Percentiles rank a stretch among this genome's conserved stretches.
Conservation (phyloP, 1,284 basidiomycete species). For the Termitomyces sp. region DNA sequence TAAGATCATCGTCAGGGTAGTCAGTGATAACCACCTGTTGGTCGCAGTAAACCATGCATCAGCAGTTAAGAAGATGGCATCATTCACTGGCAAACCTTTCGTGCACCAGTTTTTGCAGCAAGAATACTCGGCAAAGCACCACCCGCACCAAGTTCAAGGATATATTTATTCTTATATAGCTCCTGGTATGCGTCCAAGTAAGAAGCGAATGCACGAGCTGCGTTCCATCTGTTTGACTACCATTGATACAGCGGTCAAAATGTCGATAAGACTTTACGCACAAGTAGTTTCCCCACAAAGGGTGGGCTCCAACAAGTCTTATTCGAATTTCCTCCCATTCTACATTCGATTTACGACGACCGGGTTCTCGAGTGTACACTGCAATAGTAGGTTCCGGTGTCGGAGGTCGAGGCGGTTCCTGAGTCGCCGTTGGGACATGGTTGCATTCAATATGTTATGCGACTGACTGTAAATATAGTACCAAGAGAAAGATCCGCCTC, state of each 20-base stretch:
- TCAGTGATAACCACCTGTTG: slow-evolving; percentile 80
- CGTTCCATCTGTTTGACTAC: slow-evolving; percentile 68
- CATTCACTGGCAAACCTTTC: slow-evolving; percentile 34
- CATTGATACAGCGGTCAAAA: neutral
- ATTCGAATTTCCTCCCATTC: slow-evolving; percentile 54
- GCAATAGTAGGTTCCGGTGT: slow-evolving; percentile 53
- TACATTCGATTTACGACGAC: slow-evolving; percentile 10
- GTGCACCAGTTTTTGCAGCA: slow-evolving; percentile 63
- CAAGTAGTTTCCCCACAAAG: slow-evolving; percentile 90
- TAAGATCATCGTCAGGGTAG: slow-evolving; percentile 81
- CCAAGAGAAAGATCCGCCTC: slow-evolving; percentile 24
- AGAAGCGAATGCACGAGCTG: slow-evolving; percentile 68
- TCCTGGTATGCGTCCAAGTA: slow-evolving; percentile 60
- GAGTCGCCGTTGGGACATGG: slow-evolving; percentile 7
- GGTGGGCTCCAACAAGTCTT: slow-evolving; percentile 80
- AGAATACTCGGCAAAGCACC: slow-evolving; percentile 85
- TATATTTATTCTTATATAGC: slow-evolving; percentile 38
- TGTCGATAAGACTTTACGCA: slow-evolving; percentile 33
- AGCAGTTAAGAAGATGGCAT: neutral
- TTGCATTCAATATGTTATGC: slow-evolving; percentile 1
- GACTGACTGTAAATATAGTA: slow-evolving; percentile 28
- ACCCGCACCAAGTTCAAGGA: slow-evolving; percentile 92
- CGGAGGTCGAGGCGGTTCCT: slow-evolving; percentile 50
- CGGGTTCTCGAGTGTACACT: slow-evolving; percentile 38
- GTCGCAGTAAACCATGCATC: neutral